phyloP scores from a whole-genome alignment of 371 early-diverging fungal species.

The Mucor sp. region DNA sequence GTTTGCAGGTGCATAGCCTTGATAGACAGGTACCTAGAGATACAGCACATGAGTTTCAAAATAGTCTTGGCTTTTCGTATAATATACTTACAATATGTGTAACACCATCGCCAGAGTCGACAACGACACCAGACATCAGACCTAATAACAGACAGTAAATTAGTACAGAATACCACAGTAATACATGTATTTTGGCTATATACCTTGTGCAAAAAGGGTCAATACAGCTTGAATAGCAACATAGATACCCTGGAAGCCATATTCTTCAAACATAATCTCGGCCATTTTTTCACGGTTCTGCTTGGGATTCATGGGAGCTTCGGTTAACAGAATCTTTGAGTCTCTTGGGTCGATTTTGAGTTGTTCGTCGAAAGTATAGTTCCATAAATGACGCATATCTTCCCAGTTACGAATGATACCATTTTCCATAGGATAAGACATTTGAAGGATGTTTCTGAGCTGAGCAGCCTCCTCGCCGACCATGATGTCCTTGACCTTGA shows the following conservation, averaged over 20 bases:
- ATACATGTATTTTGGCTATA: not conserved
- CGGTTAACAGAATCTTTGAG: conserved; percentile 92
- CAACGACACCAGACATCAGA: conserved; percentile 94
- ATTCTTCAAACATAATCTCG: conserved; percentile 95
- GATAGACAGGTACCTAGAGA: conserved; percentile 84
- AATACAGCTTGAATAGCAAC: conserved; percentile 98
- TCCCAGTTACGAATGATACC: conserved; percentile 98
- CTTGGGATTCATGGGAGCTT: conserved; percentile 95
- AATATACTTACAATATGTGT: conserved; percentile 82
- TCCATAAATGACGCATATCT: conserved; percentile 97
- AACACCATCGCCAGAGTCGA: conserved; percentile 98
- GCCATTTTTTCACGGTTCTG: conserved; percentile 92
- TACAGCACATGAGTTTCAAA: not conserved
- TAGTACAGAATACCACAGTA: not conserved
- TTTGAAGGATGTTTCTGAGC: conserved; percentile 84
- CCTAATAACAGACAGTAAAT: conserved; percentile 46
- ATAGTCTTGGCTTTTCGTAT: not conserved
- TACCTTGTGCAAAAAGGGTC: conserved; percentile 97
- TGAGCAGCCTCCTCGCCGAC: conserved; percentile 97
- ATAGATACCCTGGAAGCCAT: conserved; percentile 91
- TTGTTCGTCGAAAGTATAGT: conserved; percentile 94
- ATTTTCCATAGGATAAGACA: conserved; percentile 98
- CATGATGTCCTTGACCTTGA: conserved; percentile 90
- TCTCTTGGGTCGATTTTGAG: conserved; percentile 86
- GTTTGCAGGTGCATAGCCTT: conserved; percentile 93